Base-by-base conservation (phyloP, 2,329 filamentous ascomycete species). In the Orbilia oligospora region DNA sequence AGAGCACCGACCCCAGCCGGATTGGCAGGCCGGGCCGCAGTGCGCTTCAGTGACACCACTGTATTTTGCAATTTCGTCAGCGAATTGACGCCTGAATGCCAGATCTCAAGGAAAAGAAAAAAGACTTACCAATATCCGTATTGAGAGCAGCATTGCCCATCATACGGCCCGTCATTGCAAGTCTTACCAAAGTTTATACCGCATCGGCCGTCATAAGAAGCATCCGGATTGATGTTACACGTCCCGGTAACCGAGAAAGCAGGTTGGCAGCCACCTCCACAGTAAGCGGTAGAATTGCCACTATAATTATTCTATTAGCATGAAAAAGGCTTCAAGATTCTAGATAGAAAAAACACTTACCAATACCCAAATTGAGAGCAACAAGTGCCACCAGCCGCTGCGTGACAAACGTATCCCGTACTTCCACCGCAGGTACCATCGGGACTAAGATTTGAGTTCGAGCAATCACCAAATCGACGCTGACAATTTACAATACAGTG, bases 281-380 rank as follows among this genome's bases (percentile, higher is more conserved):
- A 81, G 24, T 80, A 75, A 10, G 20, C 20, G 16, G 22, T 49
- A 8, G 27, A 68, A 56, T 76, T 73, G 12, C 80, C 80, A 56
- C 80, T 81, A 8, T 33, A 18, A 41, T 6, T 16, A 64, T 8
- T n/a, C n/a, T 12, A 24, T 61, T 61, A 20, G 16, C 30, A 24
- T 38, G 10, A 12, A 48, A 41, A 22, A 14, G 41, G 10, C 14
- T 16, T 30, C 18, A 5, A 14, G 4, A 3, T 16, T 9, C 33
- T 36, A 27, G 36, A 44, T 36, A 2, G 8, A 8, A 9, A 5
- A 4, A 8, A 22, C 10, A 81, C 83, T 81, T 81, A 85, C 84
- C 85, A 86, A 76, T 80, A 86, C n/a, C 85, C 85, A 67, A 84
- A 84, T 71, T 81, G 82, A 2, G 85, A 86, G 72, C 86, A 87